Evolutionary conservation across 2,329 filamentous ascomycete genomes (phyloP).

Genomic region (Phialophora verrucosa): DNA sequence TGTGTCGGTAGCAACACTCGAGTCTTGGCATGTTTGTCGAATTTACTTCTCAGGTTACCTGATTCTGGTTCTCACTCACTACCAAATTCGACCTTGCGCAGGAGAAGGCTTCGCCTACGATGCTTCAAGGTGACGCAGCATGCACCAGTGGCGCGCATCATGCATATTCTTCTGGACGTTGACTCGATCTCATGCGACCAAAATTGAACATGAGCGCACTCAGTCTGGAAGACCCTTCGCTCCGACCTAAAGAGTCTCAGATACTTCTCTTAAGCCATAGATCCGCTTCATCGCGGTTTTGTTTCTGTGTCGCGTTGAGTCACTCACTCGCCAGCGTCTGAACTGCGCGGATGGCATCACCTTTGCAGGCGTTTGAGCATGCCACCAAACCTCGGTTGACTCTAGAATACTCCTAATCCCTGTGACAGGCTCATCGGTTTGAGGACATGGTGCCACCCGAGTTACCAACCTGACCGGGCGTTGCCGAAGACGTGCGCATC

Average conservation of each 20-base stretch:
- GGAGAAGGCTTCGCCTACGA: background rate
- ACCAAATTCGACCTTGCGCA: background rate
- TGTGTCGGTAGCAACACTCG: background rate
- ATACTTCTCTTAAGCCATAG: background rate
- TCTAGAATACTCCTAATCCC: constrained; percentile 3
- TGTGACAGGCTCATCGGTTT: constrained; percentile 7
- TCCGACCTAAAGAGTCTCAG: background rate
- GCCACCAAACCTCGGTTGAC: background rate
- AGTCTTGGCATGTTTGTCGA: constrained; percentile 21
- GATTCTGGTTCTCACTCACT: background rate
- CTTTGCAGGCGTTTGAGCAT: background rate
- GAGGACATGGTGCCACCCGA: constrained; percentile 24
- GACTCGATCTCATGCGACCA: background rate
- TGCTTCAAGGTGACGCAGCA: background rate
- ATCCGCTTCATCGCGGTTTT: background rate
- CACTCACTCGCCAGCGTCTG: background rate
- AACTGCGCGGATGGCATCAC: background rate
- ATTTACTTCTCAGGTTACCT: background rate
- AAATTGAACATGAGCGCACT: background rate
- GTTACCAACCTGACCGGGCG: constrained; percentile 18
- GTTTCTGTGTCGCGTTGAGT: constrained; percentile 1
- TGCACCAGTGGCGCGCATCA: background rate
- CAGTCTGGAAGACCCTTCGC: background rate
- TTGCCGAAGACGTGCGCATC: constrained; percentile 17
- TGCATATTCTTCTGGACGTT: background rate